Conservation (phyloP, 306 rosid species). For the Glycyrrhiza uralensis region DNA sequence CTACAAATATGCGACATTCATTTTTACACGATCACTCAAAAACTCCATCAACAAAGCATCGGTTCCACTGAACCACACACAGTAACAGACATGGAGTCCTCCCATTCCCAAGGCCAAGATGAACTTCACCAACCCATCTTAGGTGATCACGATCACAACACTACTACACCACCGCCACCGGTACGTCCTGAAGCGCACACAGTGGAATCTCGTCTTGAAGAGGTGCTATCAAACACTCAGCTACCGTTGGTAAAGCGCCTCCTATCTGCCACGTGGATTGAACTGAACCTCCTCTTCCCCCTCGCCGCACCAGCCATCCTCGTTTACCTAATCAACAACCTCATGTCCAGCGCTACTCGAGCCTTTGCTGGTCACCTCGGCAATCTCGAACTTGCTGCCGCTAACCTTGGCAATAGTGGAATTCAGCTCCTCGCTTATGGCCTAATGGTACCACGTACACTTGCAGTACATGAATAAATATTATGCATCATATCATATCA, state of each 20-base stretch:
- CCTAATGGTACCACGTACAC: slow-evolving; percentile 67
- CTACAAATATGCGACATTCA: too few species aligned
- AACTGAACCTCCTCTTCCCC: slow-evolving; percentile 51
- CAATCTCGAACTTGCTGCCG: slow-evolving; percentile 72
- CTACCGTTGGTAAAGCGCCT: slow-evolving; percentile 33
- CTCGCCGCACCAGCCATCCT: slow-evolving; percentile 67
- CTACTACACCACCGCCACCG: not conserved
- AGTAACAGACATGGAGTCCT: slow-evolving; percentile 40
- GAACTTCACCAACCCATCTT: slow-evolving; percentile 24
- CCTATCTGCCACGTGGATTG: slow-evolving; percentile 52
- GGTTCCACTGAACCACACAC: not conserved
- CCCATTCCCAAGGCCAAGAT: slow-evolving; percentile 12
- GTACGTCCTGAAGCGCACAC: not conserved
- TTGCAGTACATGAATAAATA: too few species aligned
- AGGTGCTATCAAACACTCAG: slow-evolving; percentile 38
- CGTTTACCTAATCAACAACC: slow-evolving; percentile 60
- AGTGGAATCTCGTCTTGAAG: slow-evolving; percentile 42
- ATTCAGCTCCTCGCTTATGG: slow-evolving; percentile 73
- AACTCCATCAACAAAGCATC: not conserved
- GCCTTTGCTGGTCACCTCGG: slow-evolving; percentile 79
- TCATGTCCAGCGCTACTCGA: slow-evolving; percentile 60
- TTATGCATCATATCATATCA: too few species aligned
- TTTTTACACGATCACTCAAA: too few species aligned
- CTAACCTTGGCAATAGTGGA: slow-evolving; percentile 76
- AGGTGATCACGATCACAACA: not conserved